phyloP scores from a whole-genome alignment of 768 basidiomycete species.

The Trametes maxima region DNA sequence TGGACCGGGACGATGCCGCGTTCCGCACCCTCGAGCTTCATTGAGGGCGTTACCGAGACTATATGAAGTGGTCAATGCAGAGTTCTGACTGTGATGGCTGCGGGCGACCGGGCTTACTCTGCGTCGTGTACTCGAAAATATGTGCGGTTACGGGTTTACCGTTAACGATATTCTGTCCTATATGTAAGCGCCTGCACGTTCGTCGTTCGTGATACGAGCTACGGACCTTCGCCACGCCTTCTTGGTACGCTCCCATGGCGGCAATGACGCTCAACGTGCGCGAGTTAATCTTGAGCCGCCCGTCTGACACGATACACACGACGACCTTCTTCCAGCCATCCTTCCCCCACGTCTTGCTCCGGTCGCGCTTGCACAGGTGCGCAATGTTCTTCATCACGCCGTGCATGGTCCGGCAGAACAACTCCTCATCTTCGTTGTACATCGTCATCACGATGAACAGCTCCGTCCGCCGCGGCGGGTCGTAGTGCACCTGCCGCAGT shows the following conservation, averaged over 20 bases:
- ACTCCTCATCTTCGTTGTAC: conserved; percentile 92
- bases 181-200: not conserved
- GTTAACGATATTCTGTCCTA: conserved; percentile 67
- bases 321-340: conserved; percentile 99
- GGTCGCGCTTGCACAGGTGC: conserved; percentile 82
- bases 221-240: conserved; percentile 84
- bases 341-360: conserved; percentile 94
- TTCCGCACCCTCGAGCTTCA: conserved; percentile 81
- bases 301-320: conserved; percentile 89
- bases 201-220: not conserved
- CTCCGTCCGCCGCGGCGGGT: conserved; percentile 88
- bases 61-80: conserved; percentile 14
- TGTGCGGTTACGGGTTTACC: conserved; percentile 84
- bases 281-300: conserved; percentile 81
- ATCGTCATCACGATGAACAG: conserved; percentile 98
- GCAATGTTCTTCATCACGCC: conserved; percentile 94
- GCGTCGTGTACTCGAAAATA: conserved; percentile 93
- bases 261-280: conserved; percentile 86
- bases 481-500: conserved; percentile 87
- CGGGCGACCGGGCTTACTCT: conserved; percentile 51
- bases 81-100: not conserved
- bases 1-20: conserved; percentile 87
- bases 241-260: conserved; percentile 93
- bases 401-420: conserved; percentile 93
- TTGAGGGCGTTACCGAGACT: conserved; percentile 82